phyloP scores from a whole-genome alignment of 768 basidiomycete genomes.

The Thelephora ganbajun region DNA sequence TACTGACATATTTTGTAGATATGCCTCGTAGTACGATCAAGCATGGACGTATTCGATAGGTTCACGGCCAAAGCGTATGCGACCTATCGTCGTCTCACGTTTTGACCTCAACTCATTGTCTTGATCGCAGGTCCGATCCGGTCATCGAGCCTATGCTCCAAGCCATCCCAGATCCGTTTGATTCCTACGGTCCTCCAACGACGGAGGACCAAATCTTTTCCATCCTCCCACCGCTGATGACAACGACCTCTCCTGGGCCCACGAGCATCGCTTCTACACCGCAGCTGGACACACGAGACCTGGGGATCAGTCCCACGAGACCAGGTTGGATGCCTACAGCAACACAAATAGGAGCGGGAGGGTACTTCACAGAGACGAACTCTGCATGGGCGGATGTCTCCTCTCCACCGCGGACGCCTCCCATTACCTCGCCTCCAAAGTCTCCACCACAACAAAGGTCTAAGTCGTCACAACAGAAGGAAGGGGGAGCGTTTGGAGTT shows the following conservation, averaged over 20 bases:
- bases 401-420: constrained; percentile 8
- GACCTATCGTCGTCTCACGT: background rate
- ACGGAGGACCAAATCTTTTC: constrained; percentile 87
- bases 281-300: constrained; percentile 13
- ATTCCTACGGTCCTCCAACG: constrained; percentile 79
- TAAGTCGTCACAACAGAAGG: constrained; percentile 1
- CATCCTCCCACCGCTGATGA: constrained; percentile 73
- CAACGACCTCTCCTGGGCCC: constrained; percentile 50
- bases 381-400: constrained; percentile 18
- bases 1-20: constrained; percentile 25
- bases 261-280: constrained; percentile 32
- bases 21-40: constrained; percentile 75
- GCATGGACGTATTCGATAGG: constrained; percentile 85
- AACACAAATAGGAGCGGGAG: constrained; percentile 10
- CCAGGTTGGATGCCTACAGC: constrained; percentile 33
- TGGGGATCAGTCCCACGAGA: background rate
- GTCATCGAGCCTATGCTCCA: constrained; percentile 85
- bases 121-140: constrained; percentile 55
- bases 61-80: constrained; percentile 78
- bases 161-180: constrained; percentile 84
- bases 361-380: constrained; percentile 28
- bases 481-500: constrained; percentile 12
- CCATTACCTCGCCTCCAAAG: constrained; percentile 15
- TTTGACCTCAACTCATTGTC: constrained; percentile 7
- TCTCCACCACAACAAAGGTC: constrained; percentile 28